phyloP scores from a whole-genome alignment of 257 asterid genomes.

The Fraxinus excelsior region DNA sequence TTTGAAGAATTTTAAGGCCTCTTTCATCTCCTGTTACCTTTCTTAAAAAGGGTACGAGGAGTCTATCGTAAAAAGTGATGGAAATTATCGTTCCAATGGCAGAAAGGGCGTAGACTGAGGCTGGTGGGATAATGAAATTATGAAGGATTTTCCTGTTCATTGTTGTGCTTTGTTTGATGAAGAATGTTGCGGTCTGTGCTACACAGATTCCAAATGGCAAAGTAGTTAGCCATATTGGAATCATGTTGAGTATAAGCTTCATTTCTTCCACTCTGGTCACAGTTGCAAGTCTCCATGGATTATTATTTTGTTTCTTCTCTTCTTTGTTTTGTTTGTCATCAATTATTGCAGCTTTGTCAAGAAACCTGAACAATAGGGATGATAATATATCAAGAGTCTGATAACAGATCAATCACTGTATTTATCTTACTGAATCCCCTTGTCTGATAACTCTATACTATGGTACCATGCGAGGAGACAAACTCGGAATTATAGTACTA shows the following conservation, averaged over 20 bases:
- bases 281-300: slow-evolving; percentile 63
- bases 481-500: neutral
- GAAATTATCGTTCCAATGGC: slow-evolving; percentile 74
- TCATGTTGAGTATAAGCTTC: slow-evolving; percentile 62
- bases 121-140: slow-evolving; percentile 62
- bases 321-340: slow-evolving; percentile 33
- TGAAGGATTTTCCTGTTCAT: slow-evolving; percentile 42
- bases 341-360: slow-evolving; percentile 79
- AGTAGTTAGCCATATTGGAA: slow-evolving; percentile 77
- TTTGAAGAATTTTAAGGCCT: slow-evolving; percentile 64
- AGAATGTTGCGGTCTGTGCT: slow-evolving; percentile 73
- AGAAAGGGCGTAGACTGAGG: slow-evolving; percentile 59
- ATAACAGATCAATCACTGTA: neutral
- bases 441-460: no score
- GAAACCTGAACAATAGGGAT: slow-evolving; percentile 49
- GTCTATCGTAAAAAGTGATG: slow-evolving; percentile 57
- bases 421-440: neutral
- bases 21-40: slow-evolving; percentile 57
- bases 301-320: slow-evolving; percentile 28
- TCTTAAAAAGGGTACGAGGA: slow-evolving; percentile 67
- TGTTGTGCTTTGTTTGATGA: slow-evolving; percentile 67
- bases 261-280: slow-evolving; percentile 72
- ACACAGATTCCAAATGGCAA: slow-evolving; percentile 71
- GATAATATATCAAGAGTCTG: neutral
- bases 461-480: neutral